These are phyloP conservation scores for Coccomyxa sp. DNA, from an alignment of 139 green algal species.

Conservation along the genomic window DNA sequence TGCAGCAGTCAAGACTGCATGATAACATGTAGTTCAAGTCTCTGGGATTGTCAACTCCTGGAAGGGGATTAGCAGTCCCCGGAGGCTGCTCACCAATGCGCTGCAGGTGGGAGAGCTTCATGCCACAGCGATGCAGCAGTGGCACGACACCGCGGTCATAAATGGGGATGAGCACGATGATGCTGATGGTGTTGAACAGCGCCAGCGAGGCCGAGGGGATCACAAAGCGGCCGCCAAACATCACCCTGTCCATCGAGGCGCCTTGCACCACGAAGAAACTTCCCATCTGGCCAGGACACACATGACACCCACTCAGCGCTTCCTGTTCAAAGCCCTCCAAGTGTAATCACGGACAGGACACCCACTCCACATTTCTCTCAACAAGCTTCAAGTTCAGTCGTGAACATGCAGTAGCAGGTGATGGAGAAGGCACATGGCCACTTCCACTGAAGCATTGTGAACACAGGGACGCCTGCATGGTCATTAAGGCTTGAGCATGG, in stretches of 20 bases:
- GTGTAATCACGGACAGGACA: too few relatives aligned
- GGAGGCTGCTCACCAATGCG: conserved; percentile 51
- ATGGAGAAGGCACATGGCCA: not conserved
- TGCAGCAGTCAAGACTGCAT: too few relatives aligned
- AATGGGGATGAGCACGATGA: conserved; percentile 79
- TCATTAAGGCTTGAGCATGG: not conserved
- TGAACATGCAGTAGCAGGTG: not conserved
- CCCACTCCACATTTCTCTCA: too few relatives aligned
- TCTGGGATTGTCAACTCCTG: too few relatives aligned
- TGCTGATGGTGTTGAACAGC: conserved; percentile 82
- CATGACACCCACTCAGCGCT: not conserved
- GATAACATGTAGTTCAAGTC: too few relatives aligned
- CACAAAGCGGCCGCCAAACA: conserved; percentile 32
- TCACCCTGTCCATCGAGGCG: conserved; percentile 64
- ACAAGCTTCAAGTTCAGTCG: too few relatives aligned
- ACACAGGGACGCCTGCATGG: not conserved
- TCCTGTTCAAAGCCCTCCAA: not conserved
- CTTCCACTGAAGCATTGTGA: not conserved
- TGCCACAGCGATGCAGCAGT: conserved; percentile 34
- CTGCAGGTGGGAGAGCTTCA: conserved; percentile 69
- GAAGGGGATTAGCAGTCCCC: too few relatives aligned
- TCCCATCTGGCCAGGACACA: conserved; percentile 64
- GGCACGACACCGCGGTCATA: conserved; percentile 80
- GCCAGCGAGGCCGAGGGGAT: conserved; percentile 82
- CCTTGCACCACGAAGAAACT: conserved; percentile 74